Conservation (phyloP, 495 filamentous ascomycete genomes). For the Lentithecium fluviatile region DNA sequence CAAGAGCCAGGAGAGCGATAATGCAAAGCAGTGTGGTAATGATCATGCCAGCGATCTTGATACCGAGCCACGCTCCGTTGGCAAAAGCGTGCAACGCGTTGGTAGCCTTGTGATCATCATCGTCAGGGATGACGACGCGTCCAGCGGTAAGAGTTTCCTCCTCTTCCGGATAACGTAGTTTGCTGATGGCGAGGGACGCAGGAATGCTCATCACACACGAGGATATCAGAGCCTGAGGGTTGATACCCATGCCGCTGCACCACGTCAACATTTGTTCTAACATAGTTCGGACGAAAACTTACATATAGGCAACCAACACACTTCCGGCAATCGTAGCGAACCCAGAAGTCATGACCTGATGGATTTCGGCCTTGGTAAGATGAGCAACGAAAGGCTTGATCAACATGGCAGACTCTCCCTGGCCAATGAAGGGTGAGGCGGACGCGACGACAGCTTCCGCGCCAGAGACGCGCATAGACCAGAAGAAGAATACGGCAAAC, state of each 20-base stretch:
- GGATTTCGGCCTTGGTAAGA: conserved; percentile 79
- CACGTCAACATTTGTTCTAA: background rate
- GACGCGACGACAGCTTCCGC: conserved; percentile 89
- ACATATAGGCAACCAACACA: conserved; percentile 66
- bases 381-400: conserved; percentile 82
- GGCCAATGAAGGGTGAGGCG: conserved; percentile 92
- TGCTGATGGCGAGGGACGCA: conserved; percentile 79
- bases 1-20: conserved; percentile 72
- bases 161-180: conserved; percentile 83
- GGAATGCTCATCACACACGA: conserved; percentile 92
- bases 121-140: conserved; percentile 71
- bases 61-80: conserved; percentile 81
- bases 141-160: conserved; percentile 82
- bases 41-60: conserved; percentile 82
- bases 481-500: conserved; percentile 88
- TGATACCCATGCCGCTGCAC: conserved; percentile 63
- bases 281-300: background rate
- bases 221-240: conserved; percentile 83
- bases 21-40: conserved; percentile 76
- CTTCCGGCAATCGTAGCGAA: conserved; percentile 59
- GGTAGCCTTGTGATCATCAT: conserved; percentile 64
- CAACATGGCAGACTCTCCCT: conserved; percentile 90
- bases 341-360: conserved; percentile 86
- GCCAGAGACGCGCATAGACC: conserved; percentile 83
- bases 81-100: conserved; percentile 85